Evolutionary conservation across 768 basidiomycete genomes (phyloP).

Genomic region (Sarcodon sp.): DNA sequence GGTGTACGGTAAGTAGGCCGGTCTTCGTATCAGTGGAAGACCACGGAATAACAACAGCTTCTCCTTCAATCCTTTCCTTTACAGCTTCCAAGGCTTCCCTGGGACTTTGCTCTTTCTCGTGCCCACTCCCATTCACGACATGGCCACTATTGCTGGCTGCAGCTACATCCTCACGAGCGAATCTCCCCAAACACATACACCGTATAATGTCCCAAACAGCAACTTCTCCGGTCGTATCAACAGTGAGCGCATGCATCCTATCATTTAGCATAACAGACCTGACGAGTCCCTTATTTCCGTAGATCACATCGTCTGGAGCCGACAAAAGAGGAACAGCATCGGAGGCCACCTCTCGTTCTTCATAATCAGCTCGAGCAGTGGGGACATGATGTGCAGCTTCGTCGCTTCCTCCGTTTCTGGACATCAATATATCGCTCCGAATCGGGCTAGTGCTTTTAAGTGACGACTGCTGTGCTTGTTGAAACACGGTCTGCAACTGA

Average conservation of each 20-base stretch:
- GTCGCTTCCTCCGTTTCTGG: slow-evolving; percentile 7
- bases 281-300: slow-evolving; percentile 73
- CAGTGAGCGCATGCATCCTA: slow-evolving; percentile 78
- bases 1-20: slow-evolving; percentile 77
- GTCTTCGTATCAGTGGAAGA: slow-evolving; percentile 82
- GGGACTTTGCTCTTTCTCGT: slow-evolving; percentile 47
- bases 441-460: slow-evolving; percentile 16
- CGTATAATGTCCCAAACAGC: slow-evolving; percentile 89
- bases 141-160: slow-evolving; percentile 39
- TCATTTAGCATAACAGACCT: slow-evolving; percentile 78
- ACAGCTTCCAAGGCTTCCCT: slow-evolving; percentile 81
- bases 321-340: slow-evolving; percentile 50
- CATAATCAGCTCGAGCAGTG: slow-evolving; percentile 38
- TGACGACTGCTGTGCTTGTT: slow-evolving; percentile 13
- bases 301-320: slow-evolving; percentile 57
- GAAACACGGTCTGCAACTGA: slow-evolving; percentile 22
- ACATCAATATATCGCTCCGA: slow-evolving; percentile 12
- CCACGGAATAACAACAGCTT: slow-evolving; percentile 80
- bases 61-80: slow-evolving; percentile 87
- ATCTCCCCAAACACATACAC: slow-evolving; percentile 63
- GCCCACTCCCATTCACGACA: slow-evolving; percentile 19
- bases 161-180: slow-evolving; percentile 50
- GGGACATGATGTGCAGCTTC: slow-evolving; percentile 19
- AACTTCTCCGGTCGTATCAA: slow-evolving; percentile 81
- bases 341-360: slow-evolving; percentile 67